Percentiles rank a stretch among this genome's conserved stretches.
These are phyloP conservation scores for Furcasterigmium sp. DNA, from an alignment of 2,329 filamentous ascomycete genomes.

Conservation along the genomic window DNA sequence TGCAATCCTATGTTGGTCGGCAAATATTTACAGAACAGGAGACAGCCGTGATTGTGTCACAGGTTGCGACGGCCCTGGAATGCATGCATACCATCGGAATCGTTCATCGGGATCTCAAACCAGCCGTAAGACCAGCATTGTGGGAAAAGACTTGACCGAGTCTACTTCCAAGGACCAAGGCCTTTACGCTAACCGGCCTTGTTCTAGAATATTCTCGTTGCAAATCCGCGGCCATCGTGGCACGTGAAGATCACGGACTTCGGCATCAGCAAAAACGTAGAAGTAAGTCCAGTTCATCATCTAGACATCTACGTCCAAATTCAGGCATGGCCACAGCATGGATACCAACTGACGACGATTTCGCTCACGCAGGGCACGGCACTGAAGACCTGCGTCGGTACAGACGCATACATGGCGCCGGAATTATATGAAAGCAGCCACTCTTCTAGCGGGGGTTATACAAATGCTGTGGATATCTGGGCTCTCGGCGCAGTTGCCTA, in stretches of 20 bases:
- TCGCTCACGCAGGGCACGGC: not conserved
- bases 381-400: constrained; percentile 4
- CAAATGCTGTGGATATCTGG: constrained; percentile 16
- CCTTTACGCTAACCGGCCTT: no score
- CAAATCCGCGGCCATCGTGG: constrained; percentile 10
- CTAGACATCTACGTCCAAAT: no score
- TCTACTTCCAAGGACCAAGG: no score
- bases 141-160: no score
- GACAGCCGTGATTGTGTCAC: constrained; percentile 5
- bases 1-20: constrained; percentile 12
- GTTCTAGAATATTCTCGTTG: constrained; percentile 13
- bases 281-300: not conserved
- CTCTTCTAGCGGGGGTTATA: not conserved
- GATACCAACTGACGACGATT: no score
- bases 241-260: constrained; percentile 16
- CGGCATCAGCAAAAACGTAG: constrained; percentile 16
- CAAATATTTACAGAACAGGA: constrained; percentile 1
- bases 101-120: constrained; percentile 14
- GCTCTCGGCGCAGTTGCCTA: constrained; percentile 14
- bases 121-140: constrained; percentile 4
- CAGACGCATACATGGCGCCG: constrained; percentile 12
- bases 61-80: constrained; percentile 10
- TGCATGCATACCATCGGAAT: constrained; percentile 14
- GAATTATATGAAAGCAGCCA: constrained; percentile 8
- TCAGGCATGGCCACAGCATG: constrained; percentile 1